phyloP scores from a whole-genome alignment of 441 rosid genomes.

The Croton laevigatus region DNA sequence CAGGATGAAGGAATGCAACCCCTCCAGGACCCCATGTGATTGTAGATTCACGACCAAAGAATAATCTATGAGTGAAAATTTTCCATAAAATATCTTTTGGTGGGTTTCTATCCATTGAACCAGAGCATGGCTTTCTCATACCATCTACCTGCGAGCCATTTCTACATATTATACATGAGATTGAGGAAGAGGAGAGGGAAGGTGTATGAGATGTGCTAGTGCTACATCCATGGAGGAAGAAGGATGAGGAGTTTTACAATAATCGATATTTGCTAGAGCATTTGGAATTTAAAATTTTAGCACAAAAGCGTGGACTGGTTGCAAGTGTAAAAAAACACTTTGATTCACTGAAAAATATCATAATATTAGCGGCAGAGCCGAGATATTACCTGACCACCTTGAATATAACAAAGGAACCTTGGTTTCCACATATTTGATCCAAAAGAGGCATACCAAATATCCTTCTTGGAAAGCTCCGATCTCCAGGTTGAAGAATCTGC shows the following conservation, averaged over 20 bases:
- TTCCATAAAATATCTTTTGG: conserved; percentile 78
- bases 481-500: conserved; percentile 49
- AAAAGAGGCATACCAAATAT: conserved; percentile 81
- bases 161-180: neutral
- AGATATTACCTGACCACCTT: conserved; percentile 78
- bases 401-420: conserved; percentile 81
- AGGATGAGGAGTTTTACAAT: neutral
- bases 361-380: neutral
- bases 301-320: neutral
- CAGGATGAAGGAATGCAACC: conserved; percentile 77
- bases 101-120: conserved; percentile 65
- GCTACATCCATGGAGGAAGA: no score
- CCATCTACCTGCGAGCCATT: conserved; percentile 58
- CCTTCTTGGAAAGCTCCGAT: conserved; percentile 60
- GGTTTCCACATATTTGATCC: conserved; percentile 90
- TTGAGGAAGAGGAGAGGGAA: neutral
- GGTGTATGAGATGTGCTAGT: neutral
- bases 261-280: conserved; percentile 4
- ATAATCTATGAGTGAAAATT: conserved; percentile 63
- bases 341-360: neutral
- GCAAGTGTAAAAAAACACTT: conserved; percentile 1
- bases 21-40: conserved; percentile 83
- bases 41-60: conserved; percentile 70
- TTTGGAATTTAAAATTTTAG: neutral
- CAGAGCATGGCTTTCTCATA: conserved; percentile 63